These are phyloP conservation scores for Mucor piriformis DNA, from an alignment of 371 early-diverging fungal genomes.

Conservation along the genomic window DNA sequence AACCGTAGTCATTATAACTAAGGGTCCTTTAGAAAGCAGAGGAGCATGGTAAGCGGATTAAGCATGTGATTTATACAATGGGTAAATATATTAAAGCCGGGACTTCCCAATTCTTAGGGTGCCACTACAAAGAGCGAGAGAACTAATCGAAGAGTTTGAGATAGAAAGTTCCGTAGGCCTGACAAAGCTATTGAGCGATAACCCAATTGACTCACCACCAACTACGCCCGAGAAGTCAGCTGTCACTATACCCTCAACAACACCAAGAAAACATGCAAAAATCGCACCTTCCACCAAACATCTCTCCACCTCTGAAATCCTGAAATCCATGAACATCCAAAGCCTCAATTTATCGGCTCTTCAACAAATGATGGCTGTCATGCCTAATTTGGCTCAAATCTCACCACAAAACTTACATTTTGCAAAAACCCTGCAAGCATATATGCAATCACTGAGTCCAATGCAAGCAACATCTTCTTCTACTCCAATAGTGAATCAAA, in stretches of 20 bases:
- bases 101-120: too few species aligned
- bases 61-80: constrained; percentile 35
- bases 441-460: constrained; percentile 36
- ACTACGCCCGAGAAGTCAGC: background rate
- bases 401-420: constrained; percentile 39
- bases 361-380: constrained; percentile 42
- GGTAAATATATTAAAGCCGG: too few species aligned
- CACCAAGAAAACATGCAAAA: constrained; percentile 9
- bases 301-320: constrained; percentile 26
- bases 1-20: constrained; percentile 49
- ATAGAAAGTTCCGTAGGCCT: constrained; percentile 50
- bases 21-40: constrained; percentile 20
- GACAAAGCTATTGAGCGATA: constrained; percentile 49
- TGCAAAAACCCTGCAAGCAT: constrained; percentile 35
- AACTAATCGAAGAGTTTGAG: constrained; percentile 53
- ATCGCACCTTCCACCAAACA: constrained; percentile 14
- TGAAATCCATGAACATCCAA: constrained; percentile 40
- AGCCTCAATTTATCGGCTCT: constrained; percentile 43
- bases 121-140: constrained; percentile 52
- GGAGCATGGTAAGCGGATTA: constrained; percentile 32
- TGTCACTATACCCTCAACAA: background rate
- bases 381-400: constrained; percentile 36
- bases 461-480: background rate
- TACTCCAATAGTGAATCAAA: too few species aligned
- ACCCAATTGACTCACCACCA: constrained; percentile 23